Conservation (phyloP, 176 grass and related monocot genomes). For the Avena eriantha region DNA sequence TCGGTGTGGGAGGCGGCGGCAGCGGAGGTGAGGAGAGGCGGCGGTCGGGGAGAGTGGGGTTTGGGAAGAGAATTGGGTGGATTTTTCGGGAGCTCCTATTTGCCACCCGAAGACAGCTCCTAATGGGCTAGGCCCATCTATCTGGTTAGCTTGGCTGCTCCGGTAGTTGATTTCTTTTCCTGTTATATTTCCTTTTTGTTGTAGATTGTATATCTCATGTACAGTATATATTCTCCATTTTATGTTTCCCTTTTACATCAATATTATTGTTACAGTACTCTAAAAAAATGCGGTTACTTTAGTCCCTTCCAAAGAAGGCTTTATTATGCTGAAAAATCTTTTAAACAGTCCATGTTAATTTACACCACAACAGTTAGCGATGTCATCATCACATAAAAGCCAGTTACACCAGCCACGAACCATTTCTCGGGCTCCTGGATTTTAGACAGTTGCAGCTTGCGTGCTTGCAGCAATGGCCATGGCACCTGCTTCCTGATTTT, state of each 20-base stretch:
- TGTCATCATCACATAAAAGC: background rate
- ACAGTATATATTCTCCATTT: too few species aligned
- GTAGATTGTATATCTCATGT: too few species aligned
- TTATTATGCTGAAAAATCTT: background rate
- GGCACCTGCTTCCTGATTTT: background rate
- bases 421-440: background rate
- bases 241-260: too few species aligned
- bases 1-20: background rate
- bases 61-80: background rate
- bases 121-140: too few species aligned
- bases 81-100: background rate
- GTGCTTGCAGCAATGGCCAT: background rate
- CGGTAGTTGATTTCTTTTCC: too few species aligned
- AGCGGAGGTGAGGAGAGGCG: background rate
- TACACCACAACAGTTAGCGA: background rate
- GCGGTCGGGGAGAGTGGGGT: conserved; percentile 25
- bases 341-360: background rate
- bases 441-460: background rate
- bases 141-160: too few species aligned
- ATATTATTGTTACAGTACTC: too few species aligned
- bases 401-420: background rate
- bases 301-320: background rate
- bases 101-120: too few species aligned
- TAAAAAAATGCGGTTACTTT: too few species aligned
- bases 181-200: too few species aligned